A percentile compares a stretch with the other conserved stretches of the same genome.
Evolutionary conservation across 768 basidiomycete genomes (phyloP).

Genomic region (Cystofilobasidium bisporidii): DNA sequence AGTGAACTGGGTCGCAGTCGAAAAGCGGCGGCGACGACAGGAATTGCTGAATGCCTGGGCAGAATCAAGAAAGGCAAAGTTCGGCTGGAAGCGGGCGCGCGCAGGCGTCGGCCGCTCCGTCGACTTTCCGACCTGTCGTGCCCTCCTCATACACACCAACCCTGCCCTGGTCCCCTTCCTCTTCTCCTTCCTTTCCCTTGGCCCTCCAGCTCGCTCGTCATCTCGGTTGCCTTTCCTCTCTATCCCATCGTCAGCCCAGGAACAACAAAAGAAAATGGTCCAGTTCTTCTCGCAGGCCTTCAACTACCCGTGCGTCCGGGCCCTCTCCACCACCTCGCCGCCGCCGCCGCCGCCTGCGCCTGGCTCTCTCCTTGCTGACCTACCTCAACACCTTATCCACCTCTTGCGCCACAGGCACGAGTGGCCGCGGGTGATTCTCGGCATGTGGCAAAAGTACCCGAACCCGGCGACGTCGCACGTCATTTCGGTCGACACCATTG

Average conservation of each 20-base stretch:
- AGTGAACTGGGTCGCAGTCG: too few relatives aligned
- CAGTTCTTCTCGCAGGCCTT: conserved; percentile 27
- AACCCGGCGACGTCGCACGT: conserved; percentile 25
- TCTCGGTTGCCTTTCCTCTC: not conserved
- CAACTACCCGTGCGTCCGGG: conserved; percentile 21
- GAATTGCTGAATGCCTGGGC: too few relatives aligned
- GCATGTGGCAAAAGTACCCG: conserved; percentile 29
- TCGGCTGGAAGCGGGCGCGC: too few relatives aligned
- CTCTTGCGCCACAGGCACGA: conserved; percentile 16
- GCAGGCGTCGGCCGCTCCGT: too few relatives aligned
- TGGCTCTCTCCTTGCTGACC: not conserved
- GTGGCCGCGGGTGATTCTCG: conserved; percentile 23
- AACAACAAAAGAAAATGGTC: conserved; percentile 1
- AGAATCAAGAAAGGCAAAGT: too few relatives aligned
- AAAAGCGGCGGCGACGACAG: too few relatives aligned
- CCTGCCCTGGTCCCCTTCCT: too few relatives aligned
- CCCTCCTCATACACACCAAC: too few relatives aligned
- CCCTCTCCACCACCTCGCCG: not conserved
- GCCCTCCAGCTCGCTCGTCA: not conserved
- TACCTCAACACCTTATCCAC: not conserved
- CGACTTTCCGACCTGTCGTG: too few relatives aligned
- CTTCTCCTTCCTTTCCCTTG: too few relatives aligned
- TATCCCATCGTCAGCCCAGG: not conserved
- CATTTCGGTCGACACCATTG: conserved; percentile 25
- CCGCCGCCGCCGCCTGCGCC: not conserved